A percentile compares a stretch with the other conserved stretches of the same genome.
Evolutionary conservation across 805 yeast genomes (phyloP).

Genomic region (Debaryomyces maramus): DNA sequence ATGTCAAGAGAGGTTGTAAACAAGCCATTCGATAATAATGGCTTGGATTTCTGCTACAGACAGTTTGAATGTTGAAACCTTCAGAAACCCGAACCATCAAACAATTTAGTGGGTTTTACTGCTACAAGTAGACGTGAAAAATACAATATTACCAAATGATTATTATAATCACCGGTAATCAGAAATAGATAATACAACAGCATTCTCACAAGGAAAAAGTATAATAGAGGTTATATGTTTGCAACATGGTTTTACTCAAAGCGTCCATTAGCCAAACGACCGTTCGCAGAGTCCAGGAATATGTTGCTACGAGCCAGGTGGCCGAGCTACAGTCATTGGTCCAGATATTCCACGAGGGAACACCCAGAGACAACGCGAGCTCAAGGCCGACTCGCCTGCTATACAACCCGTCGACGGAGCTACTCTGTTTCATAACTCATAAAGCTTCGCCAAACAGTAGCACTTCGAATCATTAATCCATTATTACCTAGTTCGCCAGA

Average conservation of each 20-base stretch:
- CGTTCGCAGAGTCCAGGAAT: conserved; percentile 99
- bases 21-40: too few species aligned
- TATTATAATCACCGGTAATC: too few species aligned
- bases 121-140: too few species aligned
- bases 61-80: too few species aligned
- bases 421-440: conserved; percentile 64
- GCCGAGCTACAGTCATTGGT: conserved; percentile 59
- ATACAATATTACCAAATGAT: too few species aligned
- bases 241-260: conserved; percentile 99
- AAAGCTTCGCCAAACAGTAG: conserved; percentile 15
- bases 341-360: conserved; percentile 19
- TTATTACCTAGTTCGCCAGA: conserved; percentile 20
- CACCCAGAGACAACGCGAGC: conserved; percentile 40
- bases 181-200: too few species aligned
- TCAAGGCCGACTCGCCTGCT: conserved; percentile 66
- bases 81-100: too few species aligned
- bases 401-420: conserved; percentile 99
- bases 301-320: conserved; percentile 81
- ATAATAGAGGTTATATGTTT: conserved; percentile 55
- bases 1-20: too few species aligned
- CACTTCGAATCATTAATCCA: conserved; percentile 13
- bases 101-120: too few species aligned
- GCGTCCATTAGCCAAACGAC: conserved; percentile 85
- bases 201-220: too few species aligned
- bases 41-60: too few species aligned